A percentile compares a stretch with the other conserved stretches of the same genome.
phyloP scores from a whole-genome alignment of 306 rosid species.

The Lablab purpureus region DNA sequence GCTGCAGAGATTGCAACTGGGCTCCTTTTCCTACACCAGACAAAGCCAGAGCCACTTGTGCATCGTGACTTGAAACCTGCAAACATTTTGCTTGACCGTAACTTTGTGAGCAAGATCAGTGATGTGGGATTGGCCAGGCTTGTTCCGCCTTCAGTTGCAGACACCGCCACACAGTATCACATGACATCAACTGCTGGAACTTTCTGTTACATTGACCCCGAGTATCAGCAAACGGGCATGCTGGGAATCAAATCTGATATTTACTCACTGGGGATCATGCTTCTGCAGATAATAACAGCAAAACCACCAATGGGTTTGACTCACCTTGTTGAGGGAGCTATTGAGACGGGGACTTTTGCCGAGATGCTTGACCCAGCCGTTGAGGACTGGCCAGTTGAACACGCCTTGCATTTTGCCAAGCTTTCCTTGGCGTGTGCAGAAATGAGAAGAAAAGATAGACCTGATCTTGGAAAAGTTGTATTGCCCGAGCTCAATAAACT shows the following conservation, averaged over 20 bases:
- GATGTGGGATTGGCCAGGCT: constrained; percentile 94
- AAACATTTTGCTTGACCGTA: constrained; percentile 85
- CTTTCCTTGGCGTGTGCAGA: constrained; percentile 76
- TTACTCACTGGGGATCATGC: constrained; percentile 83
- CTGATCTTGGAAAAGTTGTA: constrained; percentile 75
- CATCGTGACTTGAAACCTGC: constrained; percentile 92
- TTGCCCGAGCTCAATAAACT: constrained; percentile 74
- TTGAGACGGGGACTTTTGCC: constrained; percentile 65
- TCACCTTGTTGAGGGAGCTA: constrained; percentile 67
- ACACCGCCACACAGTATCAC: constrained; percentile 74
- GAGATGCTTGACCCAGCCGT: constrained; percentile 80
- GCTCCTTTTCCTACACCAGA: constrained; percentile 81
- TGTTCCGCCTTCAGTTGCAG: constrained; percentile 82
- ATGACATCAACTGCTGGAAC: constrained; percentile 95
- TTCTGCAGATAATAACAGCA: constrained; percentile 74
- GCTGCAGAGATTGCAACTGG: constrained; percentile 89
- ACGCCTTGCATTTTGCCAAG: constrained; percentile 66
- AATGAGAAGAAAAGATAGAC: constrained; percentile 85
- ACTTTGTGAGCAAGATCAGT: constrained; percentile 89
- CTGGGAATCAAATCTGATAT: constrained; percentile 83
- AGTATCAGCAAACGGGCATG: constrained; percentile 90
- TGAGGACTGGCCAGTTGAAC: constrained; percentile 77
- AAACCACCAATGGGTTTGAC: constrained; percentile 87
- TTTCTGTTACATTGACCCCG: constrained; percentile 92
- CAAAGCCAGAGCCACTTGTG: constrained; percentile 91